Evolutionary conservation across 331 rosid species (phyloP).

Genomic region (Rosa hybrid): DNA sequence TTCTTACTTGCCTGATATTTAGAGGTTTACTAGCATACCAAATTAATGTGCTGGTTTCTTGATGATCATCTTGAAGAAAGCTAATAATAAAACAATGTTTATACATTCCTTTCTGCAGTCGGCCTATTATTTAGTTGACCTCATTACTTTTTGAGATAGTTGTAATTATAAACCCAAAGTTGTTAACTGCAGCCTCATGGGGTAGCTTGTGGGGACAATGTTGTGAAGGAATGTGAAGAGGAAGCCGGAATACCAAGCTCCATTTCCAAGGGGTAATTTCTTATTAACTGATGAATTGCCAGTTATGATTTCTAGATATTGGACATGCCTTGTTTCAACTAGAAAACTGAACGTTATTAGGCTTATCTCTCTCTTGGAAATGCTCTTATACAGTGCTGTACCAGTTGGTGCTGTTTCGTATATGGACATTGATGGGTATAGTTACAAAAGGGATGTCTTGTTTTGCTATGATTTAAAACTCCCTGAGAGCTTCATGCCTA

Average conservation of each 20-base stretch:
- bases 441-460: slow-evolving; percentile 72
- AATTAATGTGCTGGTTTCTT: neutral
- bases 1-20: neutral
- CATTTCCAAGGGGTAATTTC: slow-evolving; percentile 59
- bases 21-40: neutral
- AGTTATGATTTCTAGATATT: neutral
- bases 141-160: neutral
- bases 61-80: neutral
- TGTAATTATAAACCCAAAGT: slow-evolving; percentile 5
- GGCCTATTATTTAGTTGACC: neutral
- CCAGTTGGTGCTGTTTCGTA: slow-evolving; percentile 84
- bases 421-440: slow-evolving; percentile 70
- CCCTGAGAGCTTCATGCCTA: slow-evolving; percentile 66
- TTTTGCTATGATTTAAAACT: slow-evolving; percentile 92
- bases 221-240: slow-evolving; percentile 89
- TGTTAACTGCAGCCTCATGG: slow-evolving; percentile 71
- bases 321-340: neutral
- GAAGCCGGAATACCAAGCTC: slow-evolving; percentile 92
- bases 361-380: neutral
- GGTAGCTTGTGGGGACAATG: slow-evolving; percentile 67
- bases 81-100: neutral
- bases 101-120: neutral
- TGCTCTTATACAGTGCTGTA: slow-evolving; percentile 55
- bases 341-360: neutral
- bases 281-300: neutral